Conservation (phyloP, 106 monocot genomes). For the Dendrobium officinale region DNA sequence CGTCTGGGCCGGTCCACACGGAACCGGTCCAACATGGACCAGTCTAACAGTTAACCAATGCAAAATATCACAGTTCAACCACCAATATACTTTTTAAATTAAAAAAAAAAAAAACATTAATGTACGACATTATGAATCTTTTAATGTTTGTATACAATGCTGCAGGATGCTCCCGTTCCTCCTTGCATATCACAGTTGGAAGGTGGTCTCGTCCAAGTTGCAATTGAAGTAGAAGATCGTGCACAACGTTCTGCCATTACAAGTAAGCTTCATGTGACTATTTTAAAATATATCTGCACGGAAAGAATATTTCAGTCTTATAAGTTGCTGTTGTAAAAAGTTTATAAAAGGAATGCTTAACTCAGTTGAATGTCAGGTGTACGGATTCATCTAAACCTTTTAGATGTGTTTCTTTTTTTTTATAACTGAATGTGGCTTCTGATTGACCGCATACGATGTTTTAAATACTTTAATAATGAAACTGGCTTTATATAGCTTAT, state of each 20-base stretch:
- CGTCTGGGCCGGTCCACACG: no score
- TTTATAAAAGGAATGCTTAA: not conserved
- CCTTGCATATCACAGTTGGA: conserved; percentile 96
- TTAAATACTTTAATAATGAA: not conserved
- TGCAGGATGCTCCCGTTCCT: conserved; percentile 94
- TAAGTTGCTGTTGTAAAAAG: not conserved
- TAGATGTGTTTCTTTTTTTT: not conserved
- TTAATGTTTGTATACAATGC: not conserved
- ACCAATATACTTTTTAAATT: not conserved
- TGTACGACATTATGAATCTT: not conserved
- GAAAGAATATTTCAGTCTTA: not conserved
- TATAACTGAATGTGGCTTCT: not conserved
- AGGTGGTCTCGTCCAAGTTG: conserved; percentile 95
- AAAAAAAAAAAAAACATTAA: not conserved
- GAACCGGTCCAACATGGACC: no score
- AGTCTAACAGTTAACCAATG: not conserved
- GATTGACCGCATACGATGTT: not conserved
- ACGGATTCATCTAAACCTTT: not conserved
- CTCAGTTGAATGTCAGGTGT: not conserved
- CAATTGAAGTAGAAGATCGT: conserved; percentile 98
- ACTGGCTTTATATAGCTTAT: not conserved
- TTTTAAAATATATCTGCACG: not conserved
- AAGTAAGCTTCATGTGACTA: conserved; percentile 35
- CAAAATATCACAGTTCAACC: not conserved
- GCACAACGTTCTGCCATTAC: conserved; percentile 97